phyloP scores from a whole-genome alignment of 768 basidiomycete species.

The Agaricus blazei region DNA sequence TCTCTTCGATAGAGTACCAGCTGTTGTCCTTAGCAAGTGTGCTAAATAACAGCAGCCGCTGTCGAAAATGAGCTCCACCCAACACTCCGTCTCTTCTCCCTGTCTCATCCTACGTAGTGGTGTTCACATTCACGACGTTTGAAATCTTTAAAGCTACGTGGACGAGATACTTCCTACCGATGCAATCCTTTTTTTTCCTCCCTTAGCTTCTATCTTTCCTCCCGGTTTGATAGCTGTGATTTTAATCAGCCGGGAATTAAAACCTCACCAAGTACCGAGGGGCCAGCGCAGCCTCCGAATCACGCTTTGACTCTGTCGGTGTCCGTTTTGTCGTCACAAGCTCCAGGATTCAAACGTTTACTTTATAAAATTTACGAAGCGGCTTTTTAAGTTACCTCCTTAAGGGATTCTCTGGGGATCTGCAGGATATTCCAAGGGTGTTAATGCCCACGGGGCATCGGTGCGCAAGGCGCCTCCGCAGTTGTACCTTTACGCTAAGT shows the following conservation, averaged over 20 bases:
- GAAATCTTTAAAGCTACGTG: not conserved
- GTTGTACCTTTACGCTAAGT: no score
- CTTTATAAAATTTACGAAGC: no score
- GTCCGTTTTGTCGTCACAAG: not conserved
- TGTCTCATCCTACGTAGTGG: not conserved
- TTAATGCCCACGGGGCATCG: not conserved
- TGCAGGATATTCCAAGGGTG: not conserved
- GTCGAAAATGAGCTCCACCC: not conserved
- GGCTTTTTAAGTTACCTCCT: no score
- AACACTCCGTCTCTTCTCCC: not conserved
- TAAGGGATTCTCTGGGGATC: not conserved
- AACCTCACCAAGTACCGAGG: not conserved
- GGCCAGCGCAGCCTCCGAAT: not conserved
- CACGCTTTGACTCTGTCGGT: not conserved
- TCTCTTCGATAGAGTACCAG: not conserved
- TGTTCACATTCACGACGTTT: not conserved
- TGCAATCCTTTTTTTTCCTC: not conserved
- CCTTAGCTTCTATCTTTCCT: not conserved
- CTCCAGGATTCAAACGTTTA: no score
- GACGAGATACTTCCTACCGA: not conserved
- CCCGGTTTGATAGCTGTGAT: not conserved
- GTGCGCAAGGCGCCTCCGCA: not conserved
- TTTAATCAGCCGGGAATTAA: not conserved
- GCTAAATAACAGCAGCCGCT: not conserved
- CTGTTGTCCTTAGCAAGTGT: not conserved